Conservation (phyloP, 768 basidiomycete species). For the Tylopilus sp. region DNA sequence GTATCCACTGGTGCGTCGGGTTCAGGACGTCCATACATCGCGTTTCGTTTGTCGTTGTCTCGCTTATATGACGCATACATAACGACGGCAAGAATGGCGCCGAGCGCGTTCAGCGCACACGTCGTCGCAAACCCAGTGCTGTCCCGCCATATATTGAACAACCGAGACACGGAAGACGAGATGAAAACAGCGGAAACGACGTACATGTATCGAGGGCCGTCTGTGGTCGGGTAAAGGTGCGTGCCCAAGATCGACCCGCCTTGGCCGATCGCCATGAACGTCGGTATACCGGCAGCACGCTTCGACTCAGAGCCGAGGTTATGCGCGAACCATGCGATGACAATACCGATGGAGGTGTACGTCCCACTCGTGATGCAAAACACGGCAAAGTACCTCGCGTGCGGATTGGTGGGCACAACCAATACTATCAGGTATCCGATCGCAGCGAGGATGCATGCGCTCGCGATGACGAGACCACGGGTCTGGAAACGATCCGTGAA, state of each 20-base stretch:
- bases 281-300: constrained; percentile 69
- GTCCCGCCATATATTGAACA: neutral
- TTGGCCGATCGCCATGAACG: constrained; percentile 80
- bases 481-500: constrained; percentile 64
- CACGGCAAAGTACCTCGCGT: constrained; percentile 72
- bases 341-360: constrained; percentile 70
- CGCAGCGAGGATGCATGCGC: constrained; percentile 28
- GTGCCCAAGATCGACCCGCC: constrained; percentile 76
- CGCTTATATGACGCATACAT: constrained; percentile 58
- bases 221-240: constrained; percentile 62
- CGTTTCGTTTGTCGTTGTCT: constrained; percentile 57
- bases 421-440: constrained; percentile 61
- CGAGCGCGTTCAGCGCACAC: constrained; percentile 30
- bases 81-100: constrained; percentile 33
- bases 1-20: constrained; percentile 54
- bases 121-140: constrained; percentile 56
- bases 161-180: neutral
- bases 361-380: constrained; percentile 78
- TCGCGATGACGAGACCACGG: constrained; percentile 42
- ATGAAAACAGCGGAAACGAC: constrained; percentile 16
- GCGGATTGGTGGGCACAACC: constrained; percentile 48
- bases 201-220: constrained; percentile 65
- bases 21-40: constrained; percentile 46
- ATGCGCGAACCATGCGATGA: constrained; percentile 77
- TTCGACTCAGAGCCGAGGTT: constrained; percentile 79